Conservation (phyloP, 257 asterid species). For the Coffea eugenioides region DNA sequence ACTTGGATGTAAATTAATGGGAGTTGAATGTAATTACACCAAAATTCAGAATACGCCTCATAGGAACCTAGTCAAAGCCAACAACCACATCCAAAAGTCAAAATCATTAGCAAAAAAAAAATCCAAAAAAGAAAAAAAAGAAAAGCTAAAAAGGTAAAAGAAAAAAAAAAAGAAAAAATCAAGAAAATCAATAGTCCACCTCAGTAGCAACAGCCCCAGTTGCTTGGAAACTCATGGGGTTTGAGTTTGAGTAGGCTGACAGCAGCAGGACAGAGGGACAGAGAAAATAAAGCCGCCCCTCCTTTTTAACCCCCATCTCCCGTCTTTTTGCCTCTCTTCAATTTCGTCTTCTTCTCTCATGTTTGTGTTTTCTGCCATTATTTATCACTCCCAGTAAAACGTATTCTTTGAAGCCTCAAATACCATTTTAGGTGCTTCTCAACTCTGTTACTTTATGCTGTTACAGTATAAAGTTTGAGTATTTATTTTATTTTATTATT, state of each 20-base stretch:
- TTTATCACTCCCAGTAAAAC: no score
- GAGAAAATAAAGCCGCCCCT: constrained; percentile 38
- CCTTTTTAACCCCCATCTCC: constrained; percentile 38
- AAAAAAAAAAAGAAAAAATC: not conserved
- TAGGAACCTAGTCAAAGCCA: not conserved
- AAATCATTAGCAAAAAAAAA: not conserved
- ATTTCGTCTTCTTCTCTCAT: constrained; percentile 9
- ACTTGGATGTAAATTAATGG: not conserved
- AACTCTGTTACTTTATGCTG: not conserved
- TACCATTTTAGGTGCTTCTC: constrained; percentile 34
- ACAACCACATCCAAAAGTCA: not conserved
- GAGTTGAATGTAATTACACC: not conserved
- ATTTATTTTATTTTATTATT: not conserved
- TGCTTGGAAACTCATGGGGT: constrained; percentile 45
- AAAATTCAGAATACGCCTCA: not conserved
- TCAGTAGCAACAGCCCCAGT: constrained; percentile 35
- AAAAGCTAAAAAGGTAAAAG: not conserved
- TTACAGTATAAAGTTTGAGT: not conserved
- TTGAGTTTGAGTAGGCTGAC: constrained; percentile 33
- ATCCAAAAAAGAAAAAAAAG: not conserved
- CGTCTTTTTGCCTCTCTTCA: constrained; percentile 17
- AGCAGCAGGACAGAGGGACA: constrained; percentile 18
- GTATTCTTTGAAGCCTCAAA: constrained; percentile 18
- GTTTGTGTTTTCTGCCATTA: not conserved
- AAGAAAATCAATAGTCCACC: constrained; percentile 15